phyloP scores from a whole-genome alignment of 2,329 filamentous ascomycete species.

The Lachnellula occidentalis region DNA sequence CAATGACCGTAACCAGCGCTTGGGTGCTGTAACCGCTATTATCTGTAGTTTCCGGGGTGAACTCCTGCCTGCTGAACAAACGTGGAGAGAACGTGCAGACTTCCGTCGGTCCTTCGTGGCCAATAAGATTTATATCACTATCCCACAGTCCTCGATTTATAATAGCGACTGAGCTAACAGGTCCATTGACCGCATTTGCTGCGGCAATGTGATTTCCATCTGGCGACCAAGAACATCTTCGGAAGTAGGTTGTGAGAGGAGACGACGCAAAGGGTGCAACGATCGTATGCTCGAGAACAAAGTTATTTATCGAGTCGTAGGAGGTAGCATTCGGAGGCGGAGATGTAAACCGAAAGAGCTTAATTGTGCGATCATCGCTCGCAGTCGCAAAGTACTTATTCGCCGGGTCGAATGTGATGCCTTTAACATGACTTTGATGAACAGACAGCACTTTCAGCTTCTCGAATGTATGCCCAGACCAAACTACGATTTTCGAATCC shows the following conservation, averaged over 20 bases:
- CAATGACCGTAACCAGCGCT: slow-evolving; percentile 80
- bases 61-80: slow-evolving; percentile 70
- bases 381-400: slow-evolving; percentile 99
- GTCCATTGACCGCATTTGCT: slow-evolving; percentile 93
- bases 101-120: slow-evolving; percentile 93
- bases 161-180: slow-evolving; percentile 94
- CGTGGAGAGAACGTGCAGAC: slow-evolving; percentile 96
- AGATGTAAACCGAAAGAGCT: slow-evolving; percentile 91
- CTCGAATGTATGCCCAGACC: slow-evolving; percentile 97
- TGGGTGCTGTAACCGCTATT: slow-evolving; percentile 43
- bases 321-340: slow-evolving; percentile 86
- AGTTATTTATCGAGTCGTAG: slow-evolving; percentile 96
- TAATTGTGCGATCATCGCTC: slow-evolving; percentile 93
- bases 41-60: slow-evolving; percentile 42
- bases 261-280: slow-evolving; percentile 82
- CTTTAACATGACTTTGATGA: slow-evolving; percentile 97
- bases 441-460: slow-evolving; percentile 90
- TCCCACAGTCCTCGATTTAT: slow-evolving; percentile 91
- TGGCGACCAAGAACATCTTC: slow-evolving; percentile 94
- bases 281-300: slow-evolving; percentile 90
- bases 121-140: slow-evolving; percentile 93
- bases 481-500: slow-evolving; percentile 96
- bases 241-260: slow-evolving; percentile 93
- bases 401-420: slow-evolving; percentile 95
- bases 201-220: slow-evolving; percentile 96